Evolutionary conservation across 2,329 filamentous ascomycete genomes (phyloP).

Genomic region (Monilinia fructigena): DNA sequence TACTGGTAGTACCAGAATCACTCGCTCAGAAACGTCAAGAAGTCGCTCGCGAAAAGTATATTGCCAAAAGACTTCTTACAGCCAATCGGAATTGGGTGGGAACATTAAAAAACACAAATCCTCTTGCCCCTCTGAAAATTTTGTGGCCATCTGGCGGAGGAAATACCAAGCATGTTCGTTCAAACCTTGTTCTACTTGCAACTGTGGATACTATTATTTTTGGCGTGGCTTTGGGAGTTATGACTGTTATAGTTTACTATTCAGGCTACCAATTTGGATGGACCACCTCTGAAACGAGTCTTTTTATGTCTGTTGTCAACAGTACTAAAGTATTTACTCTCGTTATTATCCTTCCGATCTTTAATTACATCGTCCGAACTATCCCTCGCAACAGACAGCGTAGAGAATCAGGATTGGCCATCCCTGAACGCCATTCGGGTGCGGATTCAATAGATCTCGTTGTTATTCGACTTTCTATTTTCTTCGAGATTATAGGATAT

Average conservation of each 20-base stretch:
- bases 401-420: conserved; percentile 61
- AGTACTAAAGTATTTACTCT: conserved; percentile 71
- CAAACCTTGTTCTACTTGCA: conserved; percentile 80
- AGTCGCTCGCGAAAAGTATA: conserved; percentile 67
- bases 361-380: conserved; percentile 72
- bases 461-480: conserved; percentile 70
- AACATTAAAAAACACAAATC: conserved; percentile 54
- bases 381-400: conserved; percentile 35
- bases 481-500: conserved; percentile 75
- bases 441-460: conserved; percentile 76
- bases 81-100: conserved; percentile 5
- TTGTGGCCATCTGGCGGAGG: conserved; percentile 70
- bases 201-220: conserved; percentile 80
- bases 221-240: conserved; percentile 75
- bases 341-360: conserved; percentile 68
- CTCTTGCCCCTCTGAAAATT: conserved; percentile 74
- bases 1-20: conserved; percentile 78
- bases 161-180: conserved; percentile 57
- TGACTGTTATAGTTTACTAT: conserved; percentile 83
- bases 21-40: conserved; percentile 70
- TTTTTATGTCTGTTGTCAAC: conserved; percentile 80
- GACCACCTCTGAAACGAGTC: conserved; percentile 75
- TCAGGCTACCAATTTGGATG: conserved; percentile 77
- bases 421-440: conserved; percentile 49
- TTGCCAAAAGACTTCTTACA: conserved; percentile 43